Evolutionary conservation across 306 rosid genomes (phyloP).

Genomic region (Prunus mume): DNA sequence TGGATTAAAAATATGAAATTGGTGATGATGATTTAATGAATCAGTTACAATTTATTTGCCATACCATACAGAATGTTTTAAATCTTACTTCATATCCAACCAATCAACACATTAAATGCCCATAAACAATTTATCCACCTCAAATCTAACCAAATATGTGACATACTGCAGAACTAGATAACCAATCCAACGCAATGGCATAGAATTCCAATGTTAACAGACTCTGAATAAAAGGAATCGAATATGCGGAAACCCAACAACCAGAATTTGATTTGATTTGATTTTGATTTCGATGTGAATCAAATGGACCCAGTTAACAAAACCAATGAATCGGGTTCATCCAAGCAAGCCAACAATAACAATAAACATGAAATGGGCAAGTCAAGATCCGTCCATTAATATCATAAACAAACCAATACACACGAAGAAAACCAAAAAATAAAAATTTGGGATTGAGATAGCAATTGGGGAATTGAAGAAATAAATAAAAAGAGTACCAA

Average conservation of each 20-base stretch:
- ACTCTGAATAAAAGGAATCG: background rate
- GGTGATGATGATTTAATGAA: too few relatives aligned
- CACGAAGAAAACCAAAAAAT: background rate
- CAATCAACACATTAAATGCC: slow-evolving; percentile 12
- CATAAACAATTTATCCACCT: slow-evolving; percentile 14
- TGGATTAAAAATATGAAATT: too few relatives aligned
- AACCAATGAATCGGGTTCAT: slow-evolving; percentile 5
- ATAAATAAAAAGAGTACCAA: slow-evolving; percentile 54
- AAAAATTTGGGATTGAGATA: slow-evolving; percentile 10
- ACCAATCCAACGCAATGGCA: background rate
- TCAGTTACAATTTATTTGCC: background rate
- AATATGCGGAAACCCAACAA: background rate
- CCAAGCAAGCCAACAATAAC: slow-evolving; percentile 9
- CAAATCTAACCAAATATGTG: slow-evolving; percentile 15
- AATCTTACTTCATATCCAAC: slow-evolving; percentile 19
- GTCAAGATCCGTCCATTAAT: slow-evolving; percentile 43
- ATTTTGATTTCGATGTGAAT: background rate
- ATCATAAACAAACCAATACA: background rate
- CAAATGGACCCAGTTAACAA: background rate
- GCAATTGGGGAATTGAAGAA: background rate
- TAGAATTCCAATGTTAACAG: background rate
- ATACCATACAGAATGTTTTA: slow-evolving; percentile 5
- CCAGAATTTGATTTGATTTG: background rate
- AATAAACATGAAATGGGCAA: slow-evolving; percentile 13
- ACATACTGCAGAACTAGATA: background rate